Evolutionary conservation across 768 basidiomycete species (phyloP), one percentile per base, ranked within the genome.

Genomic region (Gymnopilus junonius): DNA sequence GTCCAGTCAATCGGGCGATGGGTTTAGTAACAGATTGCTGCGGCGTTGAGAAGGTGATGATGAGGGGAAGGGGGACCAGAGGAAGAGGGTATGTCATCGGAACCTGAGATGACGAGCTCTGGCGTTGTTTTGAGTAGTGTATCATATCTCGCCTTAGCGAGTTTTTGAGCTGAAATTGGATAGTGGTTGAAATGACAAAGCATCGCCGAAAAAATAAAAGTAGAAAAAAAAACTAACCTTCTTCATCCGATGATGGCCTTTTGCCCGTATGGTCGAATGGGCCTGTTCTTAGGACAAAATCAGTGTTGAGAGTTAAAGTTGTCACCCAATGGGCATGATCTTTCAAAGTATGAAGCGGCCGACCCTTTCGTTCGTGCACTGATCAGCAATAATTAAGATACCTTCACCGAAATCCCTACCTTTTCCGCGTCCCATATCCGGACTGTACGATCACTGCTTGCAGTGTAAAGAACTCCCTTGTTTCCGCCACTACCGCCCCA

Each of bases 241-340:
- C 91, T 73, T 87, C 89, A 58, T 97, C 92, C 6, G 90, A 90
- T 7, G 83, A 77, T 0, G 95, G 92, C 58, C 83, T 84, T 76
- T 92, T 95, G 45, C 85, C 87, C 1, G 84, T 91, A 68, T 97
- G 93, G 73, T 98, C 95, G 69, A 92, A 99, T 0, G 97, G 95
- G 0, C 97, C 97, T 0, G 97, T 98, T 23, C 96, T 89, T 4
- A 97, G 83, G 27, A 97, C 87, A 70, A 96, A 97, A 73, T 99
- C 97, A 10, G 96, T 96, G 75, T 95, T 97, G 58, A 98, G 82
- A 3, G 97, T 89, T 45, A 99, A 86, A 0, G 96, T 99, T 20
- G 96, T 99, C 8, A 99, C 97, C 97, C 96, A 99, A 71, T 99
- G 97, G 0, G 95, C 97, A 69, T 99, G 97, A 65, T 98, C 95